These are phyloP conservation scores for Fraxinus sp. DNA, from an alignment of 305 asterid genomes.

Conservation along the genomic window DNA sequence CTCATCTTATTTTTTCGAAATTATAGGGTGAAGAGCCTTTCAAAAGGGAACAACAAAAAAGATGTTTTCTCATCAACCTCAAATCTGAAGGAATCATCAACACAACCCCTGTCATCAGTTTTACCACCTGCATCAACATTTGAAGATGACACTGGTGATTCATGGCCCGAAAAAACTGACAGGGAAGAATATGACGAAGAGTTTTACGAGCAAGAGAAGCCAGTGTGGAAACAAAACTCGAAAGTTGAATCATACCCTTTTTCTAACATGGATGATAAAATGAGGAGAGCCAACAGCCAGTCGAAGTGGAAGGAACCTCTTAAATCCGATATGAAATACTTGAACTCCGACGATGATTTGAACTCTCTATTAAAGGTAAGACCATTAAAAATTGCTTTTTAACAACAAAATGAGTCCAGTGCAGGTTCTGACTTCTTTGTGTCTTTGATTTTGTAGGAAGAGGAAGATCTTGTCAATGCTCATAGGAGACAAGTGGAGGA, in stretches of 20 bases:
- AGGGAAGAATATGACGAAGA: constrained; percentile 85
- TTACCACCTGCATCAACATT: constrained; percentile 51
- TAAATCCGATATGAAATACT: constrained; percentile 53
- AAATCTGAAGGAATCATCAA: constrained; percentile 71
- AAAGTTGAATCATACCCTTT: constrained; percentile 50
- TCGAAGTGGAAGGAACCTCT: constrained; percentile 69
- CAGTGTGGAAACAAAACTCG: constrained; percentile 51
- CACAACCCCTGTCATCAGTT: constrained; percentile 52
- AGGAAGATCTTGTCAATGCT: constrained; percentile 92
- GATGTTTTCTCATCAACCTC: constrained; percentile 62
- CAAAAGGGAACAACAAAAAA: constrained; percentile 71
- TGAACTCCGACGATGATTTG: constrained; percentile 66
- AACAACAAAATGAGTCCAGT: not conserved
- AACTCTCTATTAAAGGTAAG: constrained; percentile 73
- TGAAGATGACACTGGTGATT: constrained; percentile 81
- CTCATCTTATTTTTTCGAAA: constrained; percentile 13
- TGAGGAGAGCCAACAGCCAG: constrained; percentile 57
- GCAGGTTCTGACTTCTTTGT: constrained; percentile 12
- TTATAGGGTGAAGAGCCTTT: constrained; percentile 92
- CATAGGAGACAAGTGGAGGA: constrained; percentile 97
- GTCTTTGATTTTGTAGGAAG: constrained; percentile 55
- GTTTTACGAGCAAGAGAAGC: constrained; percentile 73
- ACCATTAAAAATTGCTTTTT: not conserved
- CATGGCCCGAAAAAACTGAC: constrained; percentile 76
- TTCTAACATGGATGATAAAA: constrained; percentile 49